These are phyloP conservation scores for Paxillus rubicundulus DNA, from an alignment of 768 basidiomycete genomes.

Conservation along the genomic window DNA sequence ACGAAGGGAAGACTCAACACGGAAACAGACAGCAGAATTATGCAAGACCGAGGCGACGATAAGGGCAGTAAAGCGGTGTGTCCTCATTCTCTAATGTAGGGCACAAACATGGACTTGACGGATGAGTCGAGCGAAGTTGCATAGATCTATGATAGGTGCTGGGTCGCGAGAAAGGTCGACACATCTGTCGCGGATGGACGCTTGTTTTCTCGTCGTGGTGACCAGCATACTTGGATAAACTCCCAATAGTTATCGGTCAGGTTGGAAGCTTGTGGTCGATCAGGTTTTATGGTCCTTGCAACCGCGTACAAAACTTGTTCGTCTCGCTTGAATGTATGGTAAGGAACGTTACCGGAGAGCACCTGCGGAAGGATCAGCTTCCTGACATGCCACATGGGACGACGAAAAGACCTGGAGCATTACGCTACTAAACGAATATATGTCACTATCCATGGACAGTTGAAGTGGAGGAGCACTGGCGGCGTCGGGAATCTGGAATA, in stretches of 20 bases:
- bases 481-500: slow-evolving; percentile 36
- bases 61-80: no score
- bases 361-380: slow-evolving; percentile 19
- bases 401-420: slow-evolving; percentile 27
- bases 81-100: no score
- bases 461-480: slow-evolving; percentile 13
- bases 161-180: no score
- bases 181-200: no score
- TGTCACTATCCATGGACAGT: slow-evolving; percentile 33
- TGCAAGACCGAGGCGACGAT: no score
- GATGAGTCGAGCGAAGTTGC: no score
- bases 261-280: not conserved
- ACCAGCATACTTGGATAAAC: slow-evolving; percentile 26
- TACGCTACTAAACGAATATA: slow-evolving; percentile 42
- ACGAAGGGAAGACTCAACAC: no score
- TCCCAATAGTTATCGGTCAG: slow-evolving; percentile 9
- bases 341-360: slow-evolving; percentile 22
- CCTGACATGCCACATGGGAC: not conserved
- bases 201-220: slow-evolving; percentile 15
- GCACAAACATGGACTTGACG: no score
- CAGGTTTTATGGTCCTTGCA: slow-evolving; percentile 12
- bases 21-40: no score
- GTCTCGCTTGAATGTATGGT: slow-evolving; percentile 21
- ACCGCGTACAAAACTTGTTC: slow-evolving; percentile 22
- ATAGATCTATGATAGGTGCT: no score